phyloP scores from a whole-genome alignment of 2,329 filamentous ascomycete genomes.

The Colletotrichum endophyticum region DNA sequence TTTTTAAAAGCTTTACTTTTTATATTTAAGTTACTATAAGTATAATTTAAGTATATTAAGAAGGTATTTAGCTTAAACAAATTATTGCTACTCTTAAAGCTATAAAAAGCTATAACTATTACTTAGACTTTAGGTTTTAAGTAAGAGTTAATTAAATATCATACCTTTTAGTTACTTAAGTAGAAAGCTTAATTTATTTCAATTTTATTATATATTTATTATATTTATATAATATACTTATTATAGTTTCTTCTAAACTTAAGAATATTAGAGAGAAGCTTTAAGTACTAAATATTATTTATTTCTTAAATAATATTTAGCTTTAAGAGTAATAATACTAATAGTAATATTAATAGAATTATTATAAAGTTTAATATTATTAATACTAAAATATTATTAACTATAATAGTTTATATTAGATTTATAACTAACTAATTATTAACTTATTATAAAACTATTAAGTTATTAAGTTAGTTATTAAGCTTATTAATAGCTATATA shows the following conservation, averaged over 20 bases:
- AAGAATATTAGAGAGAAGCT: not conserved
- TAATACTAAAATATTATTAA: not conserved
- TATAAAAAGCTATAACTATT: too few species aligned
- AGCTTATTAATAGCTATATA: not conserved
- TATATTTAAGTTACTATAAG: too few species aligned
- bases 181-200: not conserved
- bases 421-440: not conserved
- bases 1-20: too few species aligned
- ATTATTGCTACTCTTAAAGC: too few species aligned
- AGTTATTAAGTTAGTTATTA: not conserved
- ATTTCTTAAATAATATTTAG: too few species aligned
- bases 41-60: too few species aligned
- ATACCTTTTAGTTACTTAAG: not conserved
- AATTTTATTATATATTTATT: not conserved
- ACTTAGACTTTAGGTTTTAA: not conserved
- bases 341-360: too few species aligned
- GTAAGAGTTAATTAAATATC: not conserved
- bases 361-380: not conserved
- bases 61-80: too few species aligned
- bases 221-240: not conserved
- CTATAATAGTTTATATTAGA: not conserved
- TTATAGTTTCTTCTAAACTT: not conserved
- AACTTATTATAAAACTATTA: not conserved
- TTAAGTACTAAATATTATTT: not conserved
- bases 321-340: too few species aligned